phyloP scores from a whole-genome alignment of 2,329 filamentous ascomycete genomes.

The Neonectria sp. region DNA sequence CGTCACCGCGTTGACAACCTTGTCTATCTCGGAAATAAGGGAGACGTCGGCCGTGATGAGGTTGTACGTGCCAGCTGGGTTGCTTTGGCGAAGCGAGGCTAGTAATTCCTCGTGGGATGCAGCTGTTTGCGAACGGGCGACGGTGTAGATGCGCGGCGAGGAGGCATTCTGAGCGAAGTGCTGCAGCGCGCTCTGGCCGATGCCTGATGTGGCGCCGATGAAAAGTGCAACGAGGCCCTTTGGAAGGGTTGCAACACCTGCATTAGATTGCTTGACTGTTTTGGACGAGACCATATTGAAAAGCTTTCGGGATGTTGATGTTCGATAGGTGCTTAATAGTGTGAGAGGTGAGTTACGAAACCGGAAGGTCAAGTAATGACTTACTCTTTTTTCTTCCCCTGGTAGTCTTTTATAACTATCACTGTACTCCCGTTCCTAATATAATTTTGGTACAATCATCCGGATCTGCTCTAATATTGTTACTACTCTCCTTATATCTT shows the following conservation, averaged over 20 bases:
- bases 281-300: slow-evolving; percentile 32
- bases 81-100: slow-evolving; percentile 4
- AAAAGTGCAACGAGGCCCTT: slow-evolving; percentile 31
- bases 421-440: too few relatives aligned
- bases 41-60: slow-evolving; percentile 14
- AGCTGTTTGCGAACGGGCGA: slow-evolving; percentile 19
- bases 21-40: slow-evolving; percentile 7
- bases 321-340: background rate
- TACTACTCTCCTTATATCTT: background rate
- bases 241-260: slow-evolving; percentile 12
- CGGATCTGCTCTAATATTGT: background rate
- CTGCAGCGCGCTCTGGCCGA: slow-evolving; percentile 33
- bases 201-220: slow-evolving; percentile 39
- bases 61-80: slow-evolving; percentile 4
- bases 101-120: slow-evolving; percentile 6
- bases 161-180: slow-evolving; percentile 29
- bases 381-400: background rate
- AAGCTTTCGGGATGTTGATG: background rate
- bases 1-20: background rate
- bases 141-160: slow-evolving; percentile 33
- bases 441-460: background rate
- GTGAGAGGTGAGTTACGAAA: background rate
- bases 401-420: background rate
- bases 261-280: slow-evolving; percentile 33
- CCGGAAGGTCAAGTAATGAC: background rate